Percentiles rank a stretch among this genome's conserved stretches.
Conservation (phyloP, 2,329 filamentous ascomycete species). For the Alternaria sp. region DNA sequence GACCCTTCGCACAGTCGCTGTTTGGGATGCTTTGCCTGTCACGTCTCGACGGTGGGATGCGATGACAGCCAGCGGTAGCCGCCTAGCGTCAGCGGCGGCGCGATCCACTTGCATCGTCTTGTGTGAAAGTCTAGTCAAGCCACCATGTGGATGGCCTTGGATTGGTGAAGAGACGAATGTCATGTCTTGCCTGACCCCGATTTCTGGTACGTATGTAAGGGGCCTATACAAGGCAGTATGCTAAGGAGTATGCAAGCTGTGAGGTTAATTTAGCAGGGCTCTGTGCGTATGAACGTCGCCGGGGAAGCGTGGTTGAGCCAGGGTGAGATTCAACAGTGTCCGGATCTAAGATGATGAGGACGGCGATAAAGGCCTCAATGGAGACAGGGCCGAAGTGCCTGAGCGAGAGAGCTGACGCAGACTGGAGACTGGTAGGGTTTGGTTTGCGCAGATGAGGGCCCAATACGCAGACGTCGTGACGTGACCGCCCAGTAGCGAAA, state of each 20-base stretch:
- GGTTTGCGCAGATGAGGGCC: slow-evolving; percentile 18
- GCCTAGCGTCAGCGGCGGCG: slow-evolving; percentile 34
- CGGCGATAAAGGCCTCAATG: slow-evolving; percentile 22
- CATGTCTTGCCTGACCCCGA: slow-evolving; percentile 12
- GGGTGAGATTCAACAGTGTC: slow-evolving; percentile 25
- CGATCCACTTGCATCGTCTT: slow-evolving; percentile 19
- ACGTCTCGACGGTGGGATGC: slow-evolving; percentile 23
- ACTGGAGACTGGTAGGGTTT: slow-evolving; percentile 10
- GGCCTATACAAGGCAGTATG: slow-evolving; percentile 18
- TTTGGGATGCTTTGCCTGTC: slow-evolving; percentile 27
- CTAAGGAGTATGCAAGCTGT: slow-evolving; percentile 22
- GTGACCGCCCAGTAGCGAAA: slow-evolving; percentile 12
- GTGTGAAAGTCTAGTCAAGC: slow-evolving; percentile 14
- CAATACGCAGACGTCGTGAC: slow-evolving; percentile 11
- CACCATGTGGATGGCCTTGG: background rate
- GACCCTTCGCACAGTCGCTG: slow-evolving; percentile 22
- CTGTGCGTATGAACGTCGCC: slow-evolving; percentile 41
- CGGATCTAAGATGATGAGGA: slow-evolving; percentile 35
- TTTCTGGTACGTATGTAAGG: slow-evolving; percentile 18
- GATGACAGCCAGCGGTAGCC: slow-evolving; percentile 33
- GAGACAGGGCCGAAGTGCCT: slow-evolving; percentile 34
- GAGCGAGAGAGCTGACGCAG: slow-evolving; percentile 26
- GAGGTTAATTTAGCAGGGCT: slow-evolving; percentile 35
- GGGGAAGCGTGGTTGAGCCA: slow-evolving; percentile 31
- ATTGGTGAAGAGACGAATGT: slow-evolving; percentile 3